Evolutionary conservation across 2,329 filamentous ascomycete genomes (phyloP).

Genomic region (Magnaporthiopsis poae): DNA sequence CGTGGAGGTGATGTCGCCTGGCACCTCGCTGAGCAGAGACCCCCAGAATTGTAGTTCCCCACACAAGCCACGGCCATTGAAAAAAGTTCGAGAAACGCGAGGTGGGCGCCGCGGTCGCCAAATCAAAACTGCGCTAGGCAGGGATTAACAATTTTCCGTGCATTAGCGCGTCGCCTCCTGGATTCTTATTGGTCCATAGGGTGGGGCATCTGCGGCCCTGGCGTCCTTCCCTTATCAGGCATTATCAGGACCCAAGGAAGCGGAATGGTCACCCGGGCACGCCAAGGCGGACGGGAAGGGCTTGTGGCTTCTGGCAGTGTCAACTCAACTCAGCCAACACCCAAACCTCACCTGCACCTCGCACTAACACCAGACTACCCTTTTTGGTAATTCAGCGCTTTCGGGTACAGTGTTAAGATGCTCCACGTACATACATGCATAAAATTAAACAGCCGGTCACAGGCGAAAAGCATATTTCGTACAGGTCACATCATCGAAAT

Average conservation of each 20-base stretch:
- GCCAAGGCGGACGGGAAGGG: not conserved
- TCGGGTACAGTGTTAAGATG: not conserved
- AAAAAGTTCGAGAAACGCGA: constrained; percentile 19
- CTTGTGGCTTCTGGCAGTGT: not conserved
- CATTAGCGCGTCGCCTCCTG: not conserved
- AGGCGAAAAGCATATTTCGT: too few relatives aligned
- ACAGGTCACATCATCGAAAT: not conserved
- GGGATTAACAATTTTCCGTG: constrained; percentile 19
- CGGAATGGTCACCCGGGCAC: too few relatives aligned
- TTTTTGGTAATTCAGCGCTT: not conserved
- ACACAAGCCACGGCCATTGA: constrained; percentile 1
- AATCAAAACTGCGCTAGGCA: constrained; percentile 26
- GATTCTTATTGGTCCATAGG: not conserved
- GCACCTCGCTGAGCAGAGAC: constrained; percentile 4
- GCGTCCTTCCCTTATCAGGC: not conserved
- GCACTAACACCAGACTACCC: not conserved
- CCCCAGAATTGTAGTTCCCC: constrained; percentile 1
- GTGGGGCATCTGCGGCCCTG: too few relatives aligned
- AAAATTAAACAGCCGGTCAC: too few relatives aligned
- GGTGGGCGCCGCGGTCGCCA: constrained; percentile 25
- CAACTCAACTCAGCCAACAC: not conserved
- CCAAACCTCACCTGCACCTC: not conserved
- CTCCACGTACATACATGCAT: too few relatives aligned
- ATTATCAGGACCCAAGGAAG: not conserved
- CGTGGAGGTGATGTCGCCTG: constrained; percentile 15